Percentiles rank a stretch among this genome's conserved stretches.
phyloP scores from a whole-genome alignment of 805 yeast species.

The Candida pseudoglaebosa region DNA sequence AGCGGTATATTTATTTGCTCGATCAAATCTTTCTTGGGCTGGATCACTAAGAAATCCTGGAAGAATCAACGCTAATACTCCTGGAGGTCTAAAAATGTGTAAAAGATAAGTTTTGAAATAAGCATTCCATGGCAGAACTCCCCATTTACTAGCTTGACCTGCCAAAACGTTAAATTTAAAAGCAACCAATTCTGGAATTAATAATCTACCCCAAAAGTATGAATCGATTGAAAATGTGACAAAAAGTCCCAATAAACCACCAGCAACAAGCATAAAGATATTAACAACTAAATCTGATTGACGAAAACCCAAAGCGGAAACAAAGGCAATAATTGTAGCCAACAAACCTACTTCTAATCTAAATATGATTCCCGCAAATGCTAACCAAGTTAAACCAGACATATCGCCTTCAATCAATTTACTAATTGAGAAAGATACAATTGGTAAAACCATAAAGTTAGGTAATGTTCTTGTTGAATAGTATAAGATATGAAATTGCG shows the following conservation, averaged over 20 bases:
- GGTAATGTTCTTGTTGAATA: conserved; percentile 86
- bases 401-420: conserved; percentile 48
- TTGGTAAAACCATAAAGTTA: conserved; percentile 79
- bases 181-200: conserved; percentile 74
- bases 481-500: conserved; percentile 77
- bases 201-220: conserved; percentile 60
- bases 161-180: conserved; percentile 71
- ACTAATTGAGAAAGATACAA: conserved; percentile 55
- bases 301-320: conserved; percentile 42
- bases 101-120: conserved; percentile 55
- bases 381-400: conserved; percentile 47
- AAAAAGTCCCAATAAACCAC: conserved; percentile 48
- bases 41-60: conserved; percentile 43
- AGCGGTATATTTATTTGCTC: conserved; percentile 14
- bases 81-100: conserved; percentile 38
- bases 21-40: conserved; percentile 19
- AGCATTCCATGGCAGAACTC: conserved; percentile 67
- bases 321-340: conserved; percentile 43
- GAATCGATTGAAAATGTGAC: conserved; percentile 59
- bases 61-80: conserved; percentile 38
- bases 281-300: conserved; percentile 42
- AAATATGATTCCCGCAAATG: conserved; percentile 64
- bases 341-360: conserved; percentile 67
- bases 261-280: conserved; percentile 40
- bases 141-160: conserved; percentile 80